Conservation (phyloP, 306 rosid species). For the Myrica gale region DNA sequence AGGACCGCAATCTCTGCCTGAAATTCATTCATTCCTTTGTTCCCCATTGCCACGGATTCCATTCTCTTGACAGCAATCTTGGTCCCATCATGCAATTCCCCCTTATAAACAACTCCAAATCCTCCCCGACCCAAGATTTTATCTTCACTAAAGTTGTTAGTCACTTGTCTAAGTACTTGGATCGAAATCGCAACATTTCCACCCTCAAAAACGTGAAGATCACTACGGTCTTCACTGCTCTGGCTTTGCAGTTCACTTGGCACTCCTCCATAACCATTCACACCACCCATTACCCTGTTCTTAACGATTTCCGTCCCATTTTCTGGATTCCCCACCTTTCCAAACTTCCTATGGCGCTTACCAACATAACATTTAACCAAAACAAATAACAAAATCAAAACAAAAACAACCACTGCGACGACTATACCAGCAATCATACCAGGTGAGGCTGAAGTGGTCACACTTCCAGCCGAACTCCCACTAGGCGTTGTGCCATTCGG, state of each 20-base stretch:
- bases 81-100: slow-evolving; percentile 80
- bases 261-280: slow-evolving; percentile 61
- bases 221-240: slow-evolving; percentile 58
- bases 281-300: slow-evolving; percentile 43
- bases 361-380: slow-evolving; percentile 52
- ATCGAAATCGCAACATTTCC: slow-evolving; percentile 70
- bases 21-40: slow-evolving; percentile 80
- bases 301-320: slow-evolving; percentile 52
- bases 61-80: slow-evolving; percentile 88
- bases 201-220: slow-evolving; percentile 59
- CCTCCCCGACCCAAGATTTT: slow-evolving; percentile 89
- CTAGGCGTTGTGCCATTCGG: slow-evolving; percentile 27
- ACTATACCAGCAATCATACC: slow-evolving; percentile 71
- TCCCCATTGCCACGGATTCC: slow-evolving; percentile 66
- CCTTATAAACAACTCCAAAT: slow-evolving; percentile 86
- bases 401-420: slow-evolving; percentile 46
- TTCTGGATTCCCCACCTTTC: slow-evolving; percentile 55
- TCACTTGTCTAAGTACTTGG: slow-evolving; percentile 68
- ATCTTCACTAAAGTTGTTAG: slow-evolving; percentile 64
- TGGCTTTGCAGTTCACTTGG: slow-evolving; percentile 75
- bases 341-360: slow-evolving; percentile 50
- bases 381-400: slow-evolving; percentile 58
- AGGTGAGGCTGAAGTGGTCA: slow-evolving; percentile 27
- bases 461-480: slow-evolving; percentile 31
- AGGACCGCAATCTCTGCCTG: slow-evolving; percentile 87